Evolutionary conservation across 2,329 filamentous ascomycete genomes (phyloP), one percentile per base, ranked within the genome.

Genomic region (Chaetomium strumarium): DNA sequence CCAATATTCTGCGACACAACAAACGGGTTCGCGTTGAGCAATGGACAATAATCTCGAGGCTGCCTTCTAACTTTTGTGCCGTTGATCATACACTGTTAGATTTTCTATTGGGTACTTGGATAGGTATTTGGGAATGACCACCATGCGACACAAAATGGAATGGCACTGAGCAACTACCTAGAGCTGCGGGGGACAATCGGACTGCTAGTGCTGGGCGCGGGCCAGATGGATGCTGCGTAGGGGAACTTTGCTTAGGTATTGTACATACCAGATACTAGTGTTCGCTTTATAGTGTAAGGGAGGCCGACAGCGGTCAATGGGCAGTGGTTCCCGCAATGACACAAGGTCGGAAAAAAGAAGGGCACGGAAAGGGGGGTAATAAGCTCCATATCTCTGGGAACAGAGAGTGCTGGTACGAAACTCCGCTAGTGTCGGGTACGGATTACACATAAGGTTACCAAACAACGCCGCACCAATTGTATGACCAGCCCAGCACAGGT

Each of bases 111-210:
- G 7, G 24, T 24, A 24, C 24, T 24, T 24, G 7, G 24, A 7
- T 24, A 24, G 24, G 24, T 24, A 24, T 7, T 24, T 4, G 24
- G 24, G 24, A 24, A 24, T 24, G 24, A 24, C 7, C 24, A 24
- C 24, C 4, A 24, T 24, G 24, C 4, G 24, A 7, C 24, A 24
- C 4, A 24, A 24, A 7, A 24, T 7, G 24, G 24, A 24, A 24
- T 24, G 7, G 24, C 24, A 24, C 24, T 7, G 40, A 8, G 19
- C 5, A 37, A n/a, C n/a, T n/a, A n/a, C n/a, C n/a, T n/a, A 30
- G 12, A n/a, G 41, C n/a, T 24, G 43, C 43, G 49, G 42, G 4
- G 37, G 42, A 46, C 38, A 37, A 51, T 51, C 37, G 43, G 30
- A 19, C 43, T 46, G 43, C 37, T 46, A 37, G 41, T 30, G n/a